phyloP scores from a whole-genome alignment of 1,139 yeast species.

The Lodderomyces orthopsilosis region DNA sequence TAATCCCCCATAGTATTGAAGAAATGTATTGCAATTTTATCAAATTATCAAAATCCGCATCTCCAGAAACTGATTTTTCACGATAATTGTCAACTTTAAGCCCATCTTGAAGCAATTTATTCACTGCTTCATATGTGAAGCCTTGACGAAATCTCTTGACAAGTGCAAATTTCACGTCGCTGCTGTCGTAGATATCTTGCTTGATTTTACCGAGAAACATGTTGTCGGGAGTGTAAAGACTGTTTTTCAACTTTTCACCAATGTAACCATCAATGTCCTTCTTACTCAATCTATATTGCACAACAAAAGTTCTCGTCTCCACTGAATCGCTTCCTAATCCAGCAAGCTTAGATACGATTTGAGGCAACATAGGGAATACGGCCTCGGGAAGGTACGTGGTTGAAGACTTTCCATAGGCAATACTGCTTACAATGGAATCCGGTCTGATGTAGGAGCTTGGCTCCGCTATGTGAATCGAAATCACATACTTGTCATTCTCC shows the following conservation, averaged over 20 bases:
- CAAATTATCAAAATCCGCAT: conserved; percentile 25
- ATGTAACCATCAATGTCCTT: conserved; percentile 25
- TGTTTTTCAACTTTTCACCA: conserved; percentile 19
- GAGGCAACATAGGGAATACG: conserved; percentile 69
- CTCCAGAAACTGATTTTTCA: conserved; percentile 8
- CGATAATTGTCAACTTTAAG: conserved; percentile 5
- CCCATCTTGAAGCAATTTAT: conserved; percentile 25
- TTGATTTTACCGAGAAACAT: conserved; percentile 14
- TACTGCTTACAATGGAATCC: conserved; percentile 46
- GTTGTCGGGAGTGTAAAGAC: conserved; percentile 14
- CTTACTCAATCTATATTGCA: conserved; percentile 29
- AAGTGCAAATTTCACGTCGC: conserved; percentile 10
- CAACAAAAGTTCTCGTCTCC: conserved; percentile 39
- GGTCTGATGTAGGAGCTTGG: conserved; percentile 66
- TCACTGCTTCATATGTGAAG: conserved; percentile 38
- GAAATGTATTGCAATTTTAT: conserved; percentile 31
- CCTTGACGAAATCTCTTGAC: conserved; percentile 33
- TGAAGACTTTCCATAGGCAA: conserved; percentile 60
- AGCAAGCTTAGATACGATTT: conserved; percentile 46
- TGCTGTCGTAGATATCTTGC: conserved; percentile 22
- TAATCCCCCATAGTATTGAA: conserved; percentile 11
- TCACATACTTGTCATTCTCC: conserved; percentile 29
- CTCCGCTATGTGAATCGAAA: conserved; percentile 83
- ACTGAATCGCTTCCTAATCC: conserved; percentile 52
- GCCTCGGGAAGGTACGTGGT: conserved; percentile 77